Evolutionary conservation across 148 eudicot genomes (phyloP).

Genomic region (Fallopia convolvulus): DNA sequence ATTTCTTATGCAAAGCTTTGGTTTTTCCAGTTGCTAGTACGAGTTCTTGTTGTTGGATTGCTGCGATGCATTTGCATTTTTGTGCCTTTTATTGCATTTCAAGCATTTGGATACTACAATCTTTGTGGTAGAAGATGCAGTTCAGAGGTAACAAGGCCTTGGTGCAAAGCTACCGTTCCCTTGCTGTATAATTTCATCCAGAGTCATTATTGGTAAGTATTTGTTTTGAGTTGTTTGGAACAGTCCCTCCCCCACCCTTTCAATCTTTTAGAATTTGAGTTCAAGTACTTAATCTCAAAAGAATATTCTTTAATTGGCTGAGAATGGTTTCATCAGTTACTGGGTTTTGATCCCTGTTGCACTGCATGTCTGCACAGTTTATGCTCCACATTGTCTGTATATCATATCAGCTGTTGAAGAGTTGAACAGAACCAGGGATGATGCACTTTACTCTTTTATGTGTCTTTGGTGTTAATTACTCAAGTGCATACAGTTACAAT

Average conservation of each 20-base stretch:
- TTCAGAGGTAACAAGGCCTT: constrained; percentile 59
- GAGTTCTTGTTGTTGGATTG: constrained; percentile 50
- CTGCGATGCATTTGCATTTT: constrained; percentile 46
- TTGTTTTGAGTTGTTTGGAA: neutral
- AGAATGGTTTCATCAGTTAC: too few species aligned
- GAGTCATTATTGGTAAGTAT: constrained; percentile 82
- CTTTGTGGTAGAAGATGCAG: constrained; percentile 45
- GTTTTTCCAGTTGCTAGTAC: constrained; percentile 40
- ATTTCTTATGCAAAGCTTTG: neutral
- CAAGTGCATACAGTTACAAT: neutral
- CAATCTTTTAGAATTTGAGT: too few species aligned
- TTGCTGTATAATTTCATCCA: constrained; percentile 80
- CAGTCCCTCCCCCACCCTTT: too few species aligned
- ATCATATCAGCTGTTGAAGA: too few species aligned
- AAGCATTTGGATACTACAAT: constrained; percentile 81
- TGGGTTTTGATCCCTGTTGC: too few species aligned
- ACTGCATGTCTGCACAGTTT: too few species aligned
- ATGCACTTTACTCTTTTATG: too few species aligned
- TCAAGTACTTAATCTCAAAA: too few species aligned
- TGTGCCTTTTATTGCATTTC: constrained; percentile 68
- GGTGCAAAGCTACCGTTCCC: constrained; percentile 88
- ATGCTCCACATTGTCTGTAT: too few species aligned
- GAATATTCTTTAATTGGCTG: too few species aligned
- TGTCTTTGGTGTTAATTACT: neutral
- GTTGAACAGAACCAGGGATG: too few species aligned